These are phyloP conservation scores for Aphanomyces invadans DNA, from an alignment of 352 stramenopile genomes.

Conservation along the genomic window DNA sequence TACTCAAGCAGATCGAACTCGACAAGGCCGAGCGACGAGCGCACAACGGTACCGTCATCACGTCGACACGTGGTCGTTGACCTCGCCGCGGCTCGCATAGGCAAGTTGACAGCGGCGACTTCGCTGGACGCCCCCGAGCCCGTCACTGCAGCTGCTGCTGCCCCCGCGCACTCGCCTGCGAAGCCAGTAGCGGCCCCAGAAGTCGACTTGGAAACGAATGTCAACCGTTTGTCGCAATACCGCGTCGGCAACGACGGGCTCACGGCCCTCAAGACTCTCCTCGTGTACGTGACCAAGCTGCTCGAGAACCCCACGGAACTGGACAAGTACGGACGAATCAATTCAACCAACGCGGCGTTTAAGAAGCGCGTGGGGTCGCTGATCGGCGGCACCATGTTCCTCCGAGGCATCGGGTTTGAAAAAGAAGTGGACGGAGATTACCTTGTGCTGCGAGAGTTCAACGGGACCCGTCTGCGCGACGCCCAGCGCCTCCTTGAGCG, in stretches of 20 bases:
- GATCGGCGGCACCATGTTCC: slow-evolving; percentile 72
- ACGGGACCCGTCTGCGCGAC: slow-evolving; percentile 43
- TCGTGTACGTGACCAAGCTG: slow-evolving; percentile 84
- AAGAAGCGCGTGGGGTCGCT: slow-evolving; percentile 82
- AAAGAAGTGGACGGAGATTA: slow-evolving; percentile 69
- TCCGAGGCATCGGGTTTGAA: slow-evolving; percentile 84
- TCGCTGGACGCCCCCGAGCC: neutral
- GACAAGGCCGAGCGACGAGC: slow-evolving; percentile 87
- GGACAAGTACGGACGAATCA: slow-evolving; percentile 88
- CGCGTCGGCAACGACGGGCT: slow-evolving; percentile 72
- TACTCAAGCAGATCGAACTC: slow-evolving; percentile 84
- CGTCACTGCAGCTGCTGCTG: neutral
- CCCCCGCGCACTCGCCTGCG: neutral
- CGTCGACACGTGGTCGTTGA: slow-evolving; percentile 29
- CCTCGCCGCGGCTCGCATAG: neutral
- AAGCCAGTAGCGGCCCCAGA: slow-evolving; percentile 31
- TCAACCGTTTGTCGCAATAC: slow-evolving; percentile 81
- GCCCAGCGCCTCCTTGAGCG: slow-evolving; percentile 15
- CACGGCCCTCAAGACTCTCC: slow-evolving; percentile 73
- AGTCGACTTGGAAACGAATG: slow-evolving; percentile 61
- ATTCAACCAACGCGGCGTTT: slow-evolving; percentile 85
- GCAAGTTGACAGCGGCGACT: neutral
- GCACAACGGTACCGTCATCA: slow-evolving; percentile 70
- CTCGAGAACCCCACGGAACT: slow-evolving; percentile 73
- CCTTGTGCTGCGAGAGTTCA: slow-evolving; percentile 47